These are phyloP conservation scores for Ottelia alismoides DNA, from an alignment of 106 monocot genomes.

Conservation along the genomic window DNA sequence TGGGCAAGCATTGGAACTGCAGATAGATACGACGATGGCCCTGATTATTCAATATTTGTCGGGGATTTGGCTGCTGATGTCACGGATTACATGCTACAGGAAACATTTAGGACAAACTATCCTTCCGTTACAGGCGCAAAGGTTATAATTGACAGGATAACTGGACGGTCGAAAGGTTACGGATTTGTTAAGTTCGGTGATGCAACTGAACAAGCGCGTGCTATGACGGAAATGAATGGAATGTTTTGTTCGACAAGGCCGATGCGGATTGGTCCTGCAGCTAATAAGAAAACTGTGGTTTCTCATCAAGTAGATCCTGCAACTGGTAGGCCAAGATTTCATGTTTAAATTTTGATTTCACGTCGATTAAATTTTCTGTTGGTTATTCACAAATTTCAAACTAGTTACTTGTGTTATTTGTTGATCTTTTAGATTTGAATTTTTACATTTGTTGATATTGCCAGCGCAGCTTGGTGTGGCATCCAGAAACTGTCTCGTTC, in stretches of 20 bases:
- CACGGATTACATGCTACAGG: slow-evolving; percentile 62
- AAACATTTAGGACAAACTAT: slow-evolving; percentile 48
- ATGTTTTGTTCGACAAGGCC: slow-evolving; percentile 57
- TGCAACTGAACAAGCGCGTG: slow-evolving; percentile 55
- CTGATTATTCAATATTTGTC: slow-evolving; percentile 85
- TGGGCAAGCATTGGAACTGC: no score
- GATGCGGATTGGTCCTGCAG: slow-evolving; percentile 69
- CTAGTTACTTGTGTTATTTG: not conserved
- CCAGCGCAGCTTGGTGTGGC: not conserved
- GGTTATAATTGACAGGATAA: slow-evolving; percentile 58
- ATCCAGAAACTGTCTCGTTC: not conserved
- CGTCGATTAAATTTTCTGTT: not conserved
- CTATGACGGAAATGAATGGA: slow-evolving; percentile 92
- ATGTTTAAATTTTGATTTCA: no score
- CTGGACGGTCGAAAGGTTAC: slow-evolving; percentile 84
- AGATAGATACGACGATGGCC: no score
- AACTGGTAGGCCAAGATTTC: slow-evolving; percentile 27
- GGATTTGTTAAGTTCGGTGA: slow-evolving; percentile 84
- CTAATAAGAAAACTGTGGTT: slow-evolving; percentile 41
- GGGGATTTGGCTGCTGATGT: slow-evolving; percentile 81
- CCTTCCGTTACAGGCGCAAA: slow-evolving; percentile 76
- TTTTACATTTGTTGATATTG: not conserved
- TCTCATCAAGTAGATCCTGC: slow-evolving; percentile 23
- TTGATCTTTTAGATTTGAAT: not conserved
- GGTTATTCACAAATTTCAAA: slow-evolving; percentile 2